Base-by-base conservation (phyloP, 345 rosid species). In the Pistacia vera region DNA sequence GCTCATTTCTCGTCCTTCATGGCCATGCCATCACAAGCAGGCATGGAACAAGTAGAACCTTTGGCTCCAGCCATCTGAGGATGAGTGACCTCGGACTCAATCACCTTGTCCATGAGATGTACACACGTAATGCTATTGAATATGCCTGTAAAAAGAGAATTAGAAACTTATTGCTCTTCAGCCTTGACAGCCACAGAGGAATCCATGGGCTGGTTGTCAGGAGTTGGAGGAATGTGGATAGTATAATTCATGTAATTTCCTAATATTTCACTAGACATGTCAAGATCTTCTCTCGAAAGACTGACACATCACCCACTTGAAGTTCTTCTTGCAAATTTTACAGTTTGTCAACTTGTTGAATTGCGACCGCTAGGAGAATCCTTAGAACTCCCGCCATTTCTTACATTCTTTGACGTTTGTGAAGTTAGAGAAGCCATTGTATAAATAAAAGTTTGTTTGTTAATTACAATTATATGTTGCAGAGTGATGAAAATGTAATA, bases 1-100 rank as follows among this genome's bases (percentile, higher is more conserved):
- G 83, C 71, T 57, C 98, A 97, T 36, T 97, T 85, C 78, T 91
- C 98, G 63, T 95, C 98, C 83, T 88, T 91, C 92, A 91, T 95
- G 59, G 91, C 81, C 81, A 89, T 95, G 49, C 98, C 98, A 63
- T 92, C 98, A 57, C 97, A 95, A 20, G 93, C 97, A 17, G 86
- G 86, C 97, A 95, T 95, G 6, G 88, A 74, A 73, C 98, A 95
- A 1, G 90, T 77, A 60, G 94, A 85, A 8, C 97, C 98, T 75
- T 86, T 93, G 25, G 98, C 84, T 5, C 98, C 97, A 5, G 94
- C 97, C 97, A 95, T 95, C 75, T 95, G 98, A 54, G 97, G 98
- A 76, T 95, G 98, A 38, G 83, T 79, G 8, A 93, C 98, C 90
- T 95, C 97, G 7, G 97, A 91, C 9, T 95, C 98, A 5, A 92